Conservation (phyloP, 2,329 filamentous ascomycete species). For the Truncatella angustata region DNA sequence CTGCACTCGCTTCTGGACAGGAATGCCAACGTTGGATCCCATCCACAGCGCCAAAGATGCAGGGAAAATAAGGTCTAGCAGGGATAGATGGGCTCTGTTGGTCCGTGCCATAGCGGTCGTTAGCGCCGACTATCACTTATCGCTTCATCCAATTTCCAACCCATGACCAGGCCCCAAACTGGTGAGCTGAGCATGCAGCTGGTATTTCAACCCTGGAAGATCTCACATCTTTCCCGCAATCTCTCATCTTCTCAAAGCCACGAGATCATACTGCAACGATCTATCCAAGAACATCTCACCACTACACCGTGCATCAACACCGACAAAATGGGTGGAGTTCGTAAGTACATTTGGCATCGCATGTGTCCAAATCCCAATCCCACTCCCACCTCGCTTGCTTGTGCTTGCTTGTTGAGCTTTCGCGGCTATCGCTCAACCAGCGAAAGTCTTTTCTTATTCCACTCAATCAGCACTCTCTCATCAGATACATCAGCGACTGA, state of each 20-base stretch:
- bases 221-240: neutral
- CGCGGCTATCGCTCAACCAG: no score
- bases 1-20: no score
- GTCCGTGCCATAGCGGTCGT: constrained; percentile 10
- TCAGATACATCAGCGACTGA: no score
- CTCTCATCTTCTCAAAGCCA: neutral
- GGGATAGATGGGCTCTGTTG: neutral
- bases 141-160: constrained; percentile 8
- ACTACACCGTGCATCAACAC: neutral
- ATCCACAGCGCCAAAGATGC: neutral
- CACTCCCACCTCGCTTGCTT: neutral
- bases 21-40: neutral
- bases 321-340: constrained; percentile 50
- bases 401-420: neutral
- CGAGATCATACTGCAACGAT: neutral
- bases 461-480: no score
- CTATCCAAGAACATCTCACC: constrained; percentile 12
- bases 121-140: constrained; percentile 7
- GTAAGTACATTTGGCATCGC: constrained; percentile 35
- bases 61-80: neutral
- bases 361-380: neutral
- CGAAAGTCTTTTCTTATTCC: no score
- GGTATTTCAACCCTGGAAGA: neutral
- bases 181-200: neutral
- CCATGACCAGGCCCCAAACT: neutral